Evolutionary conservation across 371 early-diverging fungal species (phyloP).

Genomic region (Apophysomyces elegans): DNA sequence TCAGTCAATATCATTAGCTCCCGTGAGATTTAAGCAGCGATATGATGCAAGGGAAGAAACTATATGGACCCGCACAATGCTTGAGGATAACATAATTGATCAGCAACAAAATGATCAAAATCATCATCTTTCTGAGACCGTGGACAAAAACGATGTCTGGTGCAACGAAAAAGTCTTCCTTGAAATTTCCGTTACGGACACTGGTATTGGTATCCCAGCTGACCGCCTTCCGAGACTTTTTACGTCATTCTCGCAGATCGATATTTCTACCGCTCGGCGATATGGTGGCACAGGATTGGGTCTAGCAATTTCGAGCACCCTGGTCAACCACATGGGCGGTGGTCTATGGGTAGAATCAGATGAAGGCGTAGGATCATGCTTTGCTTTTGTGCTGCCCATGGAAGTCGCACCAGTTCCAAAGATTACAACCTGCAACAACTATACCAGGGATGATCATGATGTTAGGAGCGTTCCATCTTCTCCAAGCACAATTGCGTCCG

Average conservation of each 20-base stretch:
- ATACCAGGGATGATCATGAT: background rate
- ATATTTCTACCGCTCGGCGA: slow-evolving; percentile 59
- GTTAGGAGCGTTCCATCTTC: slow-evolving; percentile 20
- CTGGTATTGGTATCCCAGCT: slow-evolving; percentile 64
- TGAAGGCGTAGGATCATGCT: slow-evolving; percentile 54
- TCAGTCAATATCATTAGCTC: slow-evolving; percentile 24
- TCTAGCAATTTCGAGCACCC: slow-evolving; percentile 58
- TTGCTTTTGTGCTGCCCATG: slow-evolving; percentile 60
- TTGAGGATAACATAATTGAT: slow-evolving; percentile 8
- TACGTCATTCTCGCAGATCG: slow-evolving; percentile 64
- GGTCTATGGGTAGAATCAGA: slow-evolving; percentile 67
- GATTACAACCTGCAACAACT: background rate
- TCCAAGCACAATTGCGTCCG: too few species aligned
- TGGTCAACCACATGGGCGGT: slow-evolving; percentile 68
- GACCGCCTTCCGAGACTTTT: slow-evolving; percentile 61
- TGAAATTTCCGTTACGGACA: slow-evolving; percentile 63
- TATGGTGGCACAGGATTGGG: slow-evolving; percentile 66
- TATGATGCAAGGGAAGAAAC: slow-evolving; percentile 61
- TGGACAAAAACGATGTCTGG: slow-evolving; percentile 24
- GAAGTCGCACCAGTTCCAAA: slow-evolving; percentile 33
- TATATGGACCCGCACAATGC: slow-evolving; percentile 31
- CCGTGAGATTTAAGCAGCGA: slow-evolving; percentile 56
- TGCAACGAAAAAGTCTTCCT: slow-evolving; percentile 45
- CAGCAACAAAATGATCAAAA: slow-evolving; percentile 5
- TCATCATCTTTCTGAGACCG: slow-evolving; percentile 15